A percentile compares a stretch with the other conserved stretches of the same genome.
Evolutionary conservation across 352 stramenopile species (phyloP).

Genomic region (Phytophthora cryptogea): DNA sequence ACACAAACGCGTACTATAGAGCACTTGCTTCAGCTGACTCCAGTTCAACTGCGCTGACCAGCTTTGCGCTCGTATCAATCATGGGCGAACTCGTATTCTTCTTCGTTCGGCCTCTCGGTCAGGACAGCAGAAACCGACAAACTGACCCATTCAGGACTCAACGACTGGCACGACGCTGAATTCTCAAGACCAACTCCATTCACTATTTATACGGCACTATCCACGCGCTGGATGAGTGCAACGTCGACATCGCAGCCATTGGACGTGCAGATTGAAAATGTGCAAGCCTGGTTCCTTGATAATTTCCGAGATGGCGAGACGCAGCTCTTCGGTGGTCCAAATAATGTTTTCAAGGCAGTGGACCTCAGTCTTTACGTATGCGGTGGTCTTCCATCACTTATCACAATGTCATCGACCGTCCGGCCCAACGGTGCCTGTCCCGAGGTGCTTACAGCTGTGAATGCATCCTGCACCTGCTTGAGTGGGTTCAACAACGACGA

Average conservation of each 20-base stretch:
- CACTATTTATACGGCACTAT: conserved; percentile 24
- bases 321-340: conserved; percentile 30
- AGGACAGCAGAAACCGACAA: conserved; percentile 1
- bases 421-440: conserved; percentile 39
- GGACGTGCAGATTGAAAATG: conserved; percentile 13
- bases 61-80: not conserved
- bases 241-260: conserved; percentile 3
- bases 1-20: conserved; percentile 10
- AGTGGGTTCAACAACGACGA: conserved; percentile 15
- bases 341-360: conserved; percentile 10
- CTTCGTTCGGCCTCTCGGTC: conserved; percentile 16
- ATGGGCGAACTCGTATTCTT: conserved; percentile 9
- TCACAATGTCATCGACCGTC: conserved; percentile 27
- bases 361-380: conserved; percentile 25
- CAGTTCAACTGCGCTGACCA: conserved; percentile 13
- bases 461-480: conserved; percentile 51
- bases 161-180: conserved; percentile 8
- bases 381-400: conserved; percentile 28
- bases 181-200: conserved; percentile 10
- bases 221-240: conserved; percentile 10
- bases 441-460: conserved; percentile 27
- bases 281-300: conserved; percentile 35
- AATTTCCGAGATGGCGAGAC: conserved; percentile 43
- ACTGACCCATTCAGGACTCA: conserved; percentile 9
- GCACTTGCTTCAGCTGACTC: conserved; percentile 15